Conservation (phyloP, 495 filamentous ascomycete genomes). For the Xylaria intraflava region DNA sequence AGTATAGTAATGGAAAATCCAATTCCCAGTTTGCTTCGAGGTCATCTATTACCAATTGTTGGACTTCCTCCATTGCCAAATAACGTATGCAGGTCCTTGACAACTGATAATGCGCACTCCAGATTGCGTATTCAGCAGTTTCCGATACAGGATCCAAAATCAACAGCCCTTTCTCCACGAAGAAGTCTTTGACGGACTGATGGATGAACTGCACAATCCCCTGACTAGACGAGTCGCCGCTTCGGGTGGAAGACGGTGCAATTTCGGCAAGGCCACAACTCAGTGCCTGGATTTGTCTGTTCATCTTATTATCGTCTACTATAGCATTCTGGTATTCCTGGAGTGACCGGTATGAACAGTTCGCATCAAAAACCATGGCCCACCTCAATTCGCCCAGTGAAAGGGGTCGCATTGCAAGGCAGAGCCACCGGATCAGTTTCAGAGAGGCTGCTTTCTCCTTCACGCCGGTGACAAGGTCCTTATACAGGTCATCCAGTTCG, state of each 20-base stretch:
- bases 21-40: too few relatives aligned
- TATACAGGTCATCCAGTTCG: background rate
- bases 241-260: background rate
- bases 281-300: background rate
- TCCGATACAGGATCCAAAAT: background rate
- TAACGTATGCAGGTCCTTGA: slow-evolving; percentile 20
- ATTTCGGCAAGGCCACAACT: background rate
- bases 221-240: slow-evolving; percentile 20
- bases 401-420: slow-evolving; percentile 16
- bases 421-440: background rate
- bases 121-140: slow-evolving; percentile 6
- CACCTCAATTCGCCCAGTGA: slow-evolving; percentile 10
- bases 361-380: background rate
- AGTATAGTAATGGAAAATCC: background rate
- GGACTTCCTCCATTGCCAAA: slow-evolving; percentile 14
- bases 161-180: slow-evolving; percentile 21
- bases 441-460: background rate
- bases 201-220: slow-evolving; percentile 35
- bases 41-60: background rate
- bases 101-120: slow-evolving; percentile 15
- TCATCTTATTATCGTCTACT: background rate
- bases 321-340: background rate
- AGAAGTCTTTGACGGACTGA: slow-evolving; percentile 37
- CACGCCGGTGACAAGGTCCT: background rate
- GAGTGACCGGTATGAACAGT: background rate